Conservation (phyloP, 1,139 yeast species). For the Hansenula lynferdii region DNA sequence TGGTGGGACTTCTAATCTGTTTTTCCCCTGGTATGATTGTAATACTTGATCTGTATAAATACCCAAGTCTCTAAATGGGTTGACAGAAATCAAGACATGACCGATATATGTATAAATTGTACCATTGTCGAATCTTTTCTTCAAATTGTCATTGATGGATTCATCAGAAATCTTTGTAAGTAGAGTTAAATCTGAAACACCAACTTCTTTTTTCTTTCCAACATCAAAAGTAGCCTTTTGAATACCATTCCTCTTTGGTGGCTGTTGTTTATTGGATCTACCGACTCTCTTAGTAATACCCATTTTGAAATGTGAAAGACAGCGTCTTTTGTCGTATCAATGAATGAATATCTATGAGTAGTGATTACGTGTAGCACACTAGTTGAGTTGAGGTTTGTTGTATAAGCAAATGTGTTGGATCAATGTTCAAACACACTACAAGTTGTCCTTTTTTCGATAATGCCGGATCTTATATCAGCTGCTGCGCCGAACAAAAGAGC, state of each 20-base stretch:
- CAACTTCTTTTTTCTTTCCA: slow-evolving; percentile 90
- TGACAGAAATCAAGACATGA: slow-evolving; percentile 88
- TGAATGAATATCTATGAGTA: no score
- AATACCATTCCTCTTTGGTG: slow-evolving; percentile 61
- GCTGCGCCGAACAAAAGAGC: no score
- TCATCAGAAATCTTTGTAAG: slow-evolving; percentile 88
- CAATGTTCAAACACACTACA: no score
- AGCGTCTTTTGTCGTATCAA: no score
- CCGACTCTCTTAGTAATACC: slow-evolving; percentile 76
- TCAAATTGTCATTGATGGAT: slow-evolving; percentile 85
- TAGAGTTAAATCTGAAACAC: slow-evolving; percentile 91
- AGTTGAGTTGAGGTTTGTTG: no score
- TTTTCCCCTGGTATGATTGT: slow-evolving; percentile 80
- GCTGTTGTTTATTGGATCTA: slow-evolving; percentile 54
- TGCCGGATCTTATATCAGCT: no score
- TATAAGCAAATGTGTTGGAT: no score
- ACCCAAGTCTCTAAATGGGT: slow-evolving; percentile 95
- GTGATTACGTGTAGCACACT: no score
- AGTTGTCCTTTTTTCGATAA: background rate
- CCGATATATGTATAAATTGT: slow-evolving; percentile 88
- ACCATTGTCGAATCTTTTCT: slow-evolving; percentile 84
- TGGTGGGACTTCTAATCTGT: slow-evolving; percentile 96
- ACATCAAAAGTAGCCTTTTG: slow-evolving; percentile 91
- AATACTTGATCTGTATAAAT: slow-evolving; percentile 80
- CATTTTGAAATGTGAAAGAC: slow-evolving; percentile 32